phyloP scores from a whole-genome alignment of 1,284 basidiomycete genomes.

The Coniferiporia weirii region DNA sequence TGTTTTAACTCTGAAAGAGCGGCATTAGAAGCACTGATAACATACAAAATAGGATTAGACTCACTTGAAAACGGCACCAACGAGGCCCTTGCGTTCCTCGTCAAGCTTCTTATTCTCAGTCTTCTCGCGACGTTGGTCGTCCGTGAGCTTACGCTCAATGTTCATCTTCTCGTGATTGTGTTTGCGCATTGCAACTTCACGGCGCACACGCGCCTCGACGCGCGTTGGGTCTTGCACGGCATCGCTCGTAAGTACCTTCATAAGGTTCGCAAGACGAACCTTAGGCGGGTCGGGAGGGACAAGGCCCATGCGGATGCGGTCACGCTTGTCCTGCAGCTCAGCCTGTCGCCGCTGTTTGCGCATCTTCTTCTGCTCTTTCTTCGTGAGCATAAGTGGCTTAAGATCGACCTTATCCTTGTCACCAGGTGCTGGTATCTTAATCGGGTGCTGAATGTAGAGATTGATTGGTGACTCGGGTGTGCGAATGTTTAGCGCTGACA shows the following conservation, averaged over 20 bases:
- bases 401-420: slow-evolving; percentile 75
- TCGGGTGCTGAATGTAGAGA: slow-evolving; percentile 94
- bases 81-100: slow-evolving; percentile 85
- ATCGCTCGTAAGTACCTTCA: slow-evolving; percentile 96
- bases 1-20: slow-evolving; percentile 64
- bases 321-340: slow-evolving; percentile 91
- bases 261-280: slow-evolving; percentile 93
- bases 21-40: slow-evolving; percentile 10
- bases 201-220: slow-evolving; percentile 90
- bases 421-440: slow-evolving; percentile 87
- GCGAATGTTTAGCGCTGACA: slow-evolving; percentile 56
- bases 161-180: slow-evolving; percentile 93
- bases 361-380: slow-evolving; percentile 98
- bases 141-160: slow-evolving; percentile 83
- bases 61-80: slow-evolving; percentile 86
- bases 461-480: slow-evolving; percentile 76
- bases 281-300: slow-evolving; percentile 94
- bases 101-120: slow-evolving; percentile 76
- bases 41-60: slow-evolving; percentile 28
- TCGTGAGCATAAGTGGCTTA: slow-evolving; percentile 86
- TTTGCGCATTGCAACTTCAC: slow-evolving; percentile 88
- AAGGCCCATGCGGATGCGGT: slow-evolving; percentile 94
- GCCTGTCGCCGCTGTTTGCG: slow-evolving; percentile 83
- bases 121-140: slow-evolving; percentile 87
- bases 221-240: slow-evolving; percentile 96